Evolutionary conservation across 805 yeast species (phyloP).

Genomic region (Saturnispora sekii): DNA sequence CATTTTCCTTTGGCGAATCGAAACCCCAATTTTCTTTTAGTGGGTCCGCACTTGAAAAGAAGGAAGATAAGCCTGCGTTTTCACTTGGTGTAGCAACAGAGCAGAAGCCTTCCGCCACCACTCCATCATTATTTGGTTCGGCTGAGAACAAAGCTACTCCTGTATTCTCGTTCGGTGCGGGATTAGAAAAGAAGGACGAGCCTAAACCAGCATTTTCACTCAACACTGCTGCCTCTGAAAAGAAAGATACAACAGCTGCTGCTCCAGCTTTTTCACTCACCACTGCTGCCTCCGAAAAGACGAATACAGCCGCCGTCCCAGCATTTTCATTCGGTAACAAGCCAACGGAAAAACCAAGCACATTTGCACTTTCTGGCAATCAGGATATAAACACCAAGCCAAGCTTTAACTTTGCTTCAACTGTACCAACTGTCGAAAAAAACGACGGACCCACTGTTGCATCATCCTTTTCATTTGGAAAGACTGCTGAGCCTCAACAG

Average conservation of each 20-base stretch:
- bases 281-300: not conserved
- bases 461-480: no score
- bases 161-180: no score
- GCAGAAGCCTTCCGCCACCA: not conserved
- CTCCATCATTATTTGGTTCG: not conserved
- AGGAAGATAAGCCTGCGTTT: constrained; percentile 10
- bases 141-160: not conserved
- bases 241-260: not conserved
- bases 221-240: not conserved
- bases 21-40: not conserved
- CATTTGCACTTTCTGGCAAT: not conserved
- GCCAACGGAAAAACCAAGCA: not conserved
- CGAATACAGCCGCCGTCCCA: not conserved
- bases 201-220: no score
- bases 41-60: not conserved
- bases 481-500: no score
- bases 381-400: no score
- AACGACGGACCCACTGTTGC: no score
- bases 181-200: no score
- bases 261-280: not conserved
- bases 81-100: constrained; percentile 7
- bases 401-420: no score
- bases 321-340: not conserved
- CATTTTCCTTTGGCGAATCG: constrained; percentile 4
- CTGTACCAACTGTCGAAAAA: no score